Conservation (phyloP, 768 basidiomycete species). For the Mycena leptocephala region DNA sequence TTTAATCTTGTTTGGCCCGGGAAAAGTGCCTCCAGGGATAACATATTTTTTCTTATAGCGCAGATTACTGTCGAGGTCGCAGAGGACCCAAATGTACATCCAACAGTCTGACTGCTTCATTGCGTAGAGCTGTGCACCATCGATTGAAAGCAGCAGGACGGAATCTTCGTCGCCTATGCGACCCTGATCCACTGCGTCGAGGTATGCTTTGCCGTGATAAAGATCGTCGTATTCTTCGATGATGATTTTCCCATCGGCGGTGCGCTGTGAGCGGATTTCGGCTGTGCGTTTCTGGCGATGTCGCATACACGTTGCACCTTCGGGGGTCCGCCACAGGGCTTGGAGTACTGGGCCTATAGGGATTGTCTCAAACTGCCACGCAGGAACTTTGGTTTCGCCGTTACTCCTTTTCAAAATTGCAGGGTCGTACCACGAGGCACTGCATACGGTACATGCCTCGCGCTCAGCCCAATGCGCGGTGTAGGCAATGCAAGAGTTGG, state of each 20-base stretch:
- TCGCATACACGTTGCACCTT: slow-evolving; percentile 40
- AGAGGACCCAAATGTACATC: slow-evolving; percentile 60
- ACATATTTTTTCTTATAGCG: slow-evolving; percentile 45
- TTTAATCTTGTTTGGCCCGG: slow-evolving; percentile 52
- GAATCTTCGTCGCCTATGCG: slow-evolving; percentile 49
- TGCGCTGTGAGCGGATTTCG: slow-evolving; percentile 24
- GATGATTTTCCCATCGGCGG: slow-evolving; percentile 1
- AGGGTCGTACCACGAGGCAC: slow-evolving; percentile 42
- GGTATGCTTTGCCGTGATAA: slow-evolving; percentile 45
- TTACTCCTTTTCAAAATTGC: not conserved
- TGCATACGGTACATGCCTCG: slow-evolving; percentile 48
- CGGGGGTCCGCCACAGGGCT: slow-evolving; percentile 40
- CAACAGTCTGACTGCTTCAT: slow-evolving; percentile 60
- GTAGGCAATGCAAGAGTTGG: not conserved
- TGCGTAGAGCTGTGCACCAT: slow-evolving; percentile 62
- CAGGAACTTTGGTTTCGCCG: slow-evolving; percentile 33
- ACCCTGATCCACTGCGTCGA: slow-evolving; percentile 33
- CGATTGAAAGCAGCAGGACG: slow-evolving; percentile 52
- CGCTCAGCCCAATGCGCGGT: slow-evolving; percentile 2
- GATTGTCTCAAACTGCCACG: slow-evolving; percentile 51
- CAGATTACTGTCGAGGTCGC: slow-evolving; percentile 43
- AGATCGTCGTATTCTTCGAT: slow-evolving; percentile 43
- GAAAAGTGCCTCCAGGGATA: slow-evolving; percentile 41
- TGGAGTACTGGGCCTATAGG: slow-evolving; percentile 58
- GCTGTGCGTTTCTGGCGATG: slow-evolving; percentile 36